A percentile compares a stretch with the other conserved stretches of the same genome.
Evolutionary conservation across 305 asterid genomes (phyloP).

Genomic region (Ajuga reptans): DNA sequence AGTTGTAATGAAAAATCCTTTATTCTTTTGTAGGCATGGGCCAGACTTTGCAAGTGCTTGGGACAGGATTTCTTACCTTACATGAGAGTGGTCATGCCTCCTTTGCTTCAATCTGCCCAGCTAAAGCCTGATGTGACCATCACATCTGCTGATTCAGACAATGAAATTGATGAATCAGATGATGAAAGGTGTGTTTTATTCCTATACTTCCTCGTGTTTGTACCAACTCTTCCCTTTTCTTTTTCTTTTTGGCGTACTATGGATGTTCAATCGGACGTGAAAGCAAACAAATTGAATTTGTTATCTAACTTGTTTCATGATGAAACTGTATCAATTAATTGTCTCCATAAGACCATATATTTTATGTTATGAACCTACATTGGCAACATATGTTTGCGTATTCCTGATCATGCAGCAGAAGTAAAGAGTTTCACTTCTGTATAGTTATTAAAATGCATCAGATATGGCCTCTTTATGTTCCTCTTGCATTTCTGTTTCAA

Average conservation of each 20-base stretch:
- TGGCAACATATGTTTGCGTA: conserved; percentile 1
- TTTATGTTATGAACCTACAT: conserved; percentile 11
- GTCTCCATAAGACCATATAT: background rate
- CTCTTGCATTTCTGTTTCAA: background rate
- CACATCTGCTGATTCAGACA: conserved; percentile 86
- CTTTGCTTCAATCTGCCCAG: conserved; percentile 94
- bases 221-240: background rate
- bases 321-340: conserved; percentile 3
- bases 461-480: background rate
- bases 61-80: conserved; percentile 97
- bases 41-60: conserved; percentile 96
- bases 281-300: background rate
- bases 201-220: background rate
- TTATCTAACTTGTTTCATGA: background rate
- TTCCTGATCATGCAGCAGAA: background rate
- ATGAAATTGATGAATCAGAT: conserved; percentile 81
- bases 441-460: conserved; percentile 1
- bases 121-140: conserved; percentile 92
- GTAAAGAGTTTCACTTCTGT: background rate
- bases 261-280: background rate
- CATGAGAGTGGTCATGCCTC: conserved; percentile 97
- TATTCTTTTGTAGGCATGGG: conserved; percentile 77
- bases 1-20: background rate
- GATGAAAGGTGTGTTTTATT: conserved; percentile 67
- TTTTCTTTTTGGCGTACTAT: background rate